Evolutionary conservation across 1,284 basidiomycete genomes (phyloP).

Genomic region (Trichosporon sp.): DNA sequence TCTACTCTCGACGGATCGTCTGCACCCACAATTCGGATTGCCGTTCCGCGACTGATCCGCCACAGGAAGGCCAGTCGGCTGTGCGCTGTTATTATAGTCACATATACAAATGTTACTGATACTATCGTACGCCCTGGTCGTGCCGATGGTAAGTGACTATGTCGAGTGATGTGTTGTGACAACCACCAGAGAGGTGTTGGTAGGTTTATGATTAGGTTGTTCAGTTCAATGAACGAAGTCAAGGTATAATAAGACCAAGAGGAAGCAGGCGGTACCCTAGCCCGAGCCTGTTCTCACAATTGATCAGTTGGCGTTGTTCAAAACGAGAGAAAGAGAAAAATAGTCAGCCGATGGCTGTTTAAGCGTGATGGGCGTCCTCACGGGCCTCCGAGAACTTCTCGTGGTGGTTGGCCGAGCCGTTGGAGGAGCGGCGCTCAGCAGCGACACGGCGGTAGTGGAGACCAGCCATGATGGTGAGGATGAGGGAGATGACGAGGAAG

Average conservation of each 20-base stretch:
- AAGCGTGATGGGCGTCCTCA: background rate
- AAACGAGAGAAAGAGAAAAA: background rate
- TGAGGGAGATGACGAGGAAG: constrained; percentile 23
- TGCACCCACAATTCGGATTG: background rate
- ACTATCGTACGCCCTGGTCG: constrained; percentile 3
- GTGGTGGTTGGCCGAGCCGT: background rate
- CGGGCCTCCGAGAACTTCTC: constrained; percentile 3
- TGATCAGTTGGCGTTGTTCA: background rate
- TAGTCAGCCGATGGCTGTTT: no score
- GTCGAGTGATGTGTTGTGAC: background rate
- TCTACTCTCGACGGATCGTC: background rate
- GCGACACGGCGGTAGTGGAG: constrained; percentile 30
- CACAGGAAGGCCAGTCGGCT: no score
- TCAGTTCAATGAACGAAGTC: background rate
- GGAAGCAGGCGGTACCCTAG: background rate
- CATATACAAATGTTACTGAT: constrained; percentile 7
- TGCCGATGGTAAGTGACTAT: background rate
- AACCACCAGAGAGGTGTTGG: background rate
- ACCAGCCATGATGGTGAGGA: constrained; percentile 27
- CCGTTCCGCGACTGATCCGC: background rate
- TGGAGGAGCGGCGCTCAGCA: background rate
- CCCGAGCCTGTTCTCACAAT: background rate
- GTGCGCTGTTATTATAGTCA: constrained; percentile 2
- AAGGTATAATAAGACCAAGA: background rate
- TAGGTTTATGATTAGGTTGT: background rate